These are phyloP conservation scores for Penicillium fuscoglaucum DNA, from an alignment of 2,329 filamentous ascomycete species.

Conservation along the genomic window DNA sequence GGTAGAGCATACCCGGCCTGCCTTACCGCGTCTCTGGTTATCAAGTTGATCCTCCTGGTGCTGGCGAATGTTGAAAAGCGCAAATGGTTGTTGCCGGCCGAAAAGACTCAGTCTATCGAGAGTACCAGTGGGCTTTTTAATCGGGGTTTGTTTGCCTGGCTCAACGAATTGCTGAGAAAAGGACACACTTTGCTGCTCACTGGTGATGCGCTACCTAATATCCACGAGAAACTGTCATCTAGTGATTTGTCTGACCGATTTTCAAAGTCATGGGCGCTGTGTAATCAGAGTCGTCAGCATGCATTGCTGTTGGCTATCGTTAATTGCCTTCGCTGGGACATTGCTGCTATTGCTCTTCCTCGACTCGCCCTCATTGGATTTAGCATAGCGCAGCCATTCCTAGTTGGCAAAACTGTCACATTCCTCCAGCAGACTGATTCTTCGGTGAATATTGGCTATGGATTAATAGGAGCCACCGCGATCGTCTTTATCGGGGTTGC, in stretches of 20 bases:
- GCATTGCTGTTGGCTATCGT: no score
- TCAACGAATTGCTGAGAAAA: conserved; percentile 28
- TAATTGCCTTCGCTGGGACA: no score
- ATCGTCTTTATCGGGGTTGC: no score
- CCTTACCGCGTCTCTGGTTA: conserved; percentile 36
- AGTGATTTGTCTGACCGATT: background rate
- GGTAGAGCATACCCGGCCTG: conserved; percentile 32
- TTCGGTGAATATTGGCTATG: no score
- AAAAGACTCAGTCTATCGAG: conserved; percentile 43
- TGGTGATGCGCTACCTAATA: conserved; percentile 6
- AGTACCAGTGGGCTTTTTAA: conserved; percentile 49
- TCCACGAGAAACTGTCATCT: conserved; percentile 14
- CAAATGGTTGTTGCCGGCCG: conserved; percentile 30
- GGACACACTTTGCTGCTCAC: conserved; percentile 13
- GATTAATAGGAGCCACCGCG: no score
- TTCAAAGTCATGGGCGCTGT: no score
- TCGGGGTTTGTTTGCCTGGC: conserved; percentile 49
- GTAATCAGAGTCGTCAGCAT: no score
- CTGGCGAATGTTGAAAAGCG: conserved; percentile 43
- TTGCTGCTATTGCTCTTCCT: no score
- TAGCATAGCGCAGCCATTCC: no score
- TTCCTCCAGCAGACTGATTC: no score
- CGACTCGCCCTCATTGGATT: no score
- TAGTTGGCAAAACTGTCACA: no score
- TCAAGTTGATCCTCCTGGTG: conserved; percentile 40